Percentiles rank a stretch among this genome's conserved stretches.
These are phyloP conservation scores for Cryptococcus wingfieldii DNA, from an alignment of 1,284 basidiomycete genomes.

Conservation along the genomic window DNA sequence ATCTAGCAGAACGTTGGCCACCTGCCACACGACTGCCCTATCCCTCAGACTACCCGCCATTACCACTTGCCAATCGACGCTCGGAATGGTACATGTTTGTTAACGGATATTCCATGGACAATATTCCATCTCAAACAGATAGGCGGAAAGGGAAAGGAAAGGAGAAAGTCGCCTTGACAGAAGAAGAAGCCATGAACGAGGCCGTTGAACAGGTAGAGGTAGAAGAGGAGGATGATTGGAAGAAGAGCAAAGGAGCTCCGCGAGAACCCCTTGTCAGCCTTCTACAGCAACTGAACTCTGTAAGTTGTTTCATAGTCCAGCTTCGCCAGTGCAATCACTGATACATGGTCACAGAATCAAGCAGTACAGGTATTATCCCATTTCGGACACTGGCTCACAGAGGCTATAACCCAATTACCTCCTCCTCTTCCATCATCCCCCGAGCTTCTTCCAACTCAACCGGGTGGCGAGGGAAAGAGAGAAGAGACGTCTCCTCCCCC, in stretches of 20 bases:
- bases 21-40: conserved; percentile 9
- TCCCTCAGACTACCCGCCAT: conserved; percentile 15
- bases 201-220: conserved; percentile 10
- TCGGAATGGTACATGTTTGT: conserved; percentile 21
- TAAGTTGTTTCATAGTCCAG: background rate
- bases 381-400: conserved; percentile 21
- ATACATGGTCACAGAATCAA: conserved; percentile 12
- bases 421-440: conserved; percentile 9
- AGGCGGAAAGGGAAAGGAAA: background rate
- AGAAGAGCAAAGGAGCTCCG: conserved; percentile 8
- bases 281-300: conserved; percentile 25
- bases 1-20: conserved; percentile 13
- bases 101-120: conserved; percentile 11
- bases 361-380: conserved; percentile 23
- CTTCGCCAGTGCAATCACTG: background rate
- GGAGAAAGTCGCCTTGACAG: conserved; percentile 12
- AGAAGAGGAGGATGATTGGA: conserved; percentile 11
- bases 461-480: background rate
- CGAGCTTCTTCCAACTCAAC: conserved; percentile 15
- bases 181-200: conserved; percentile 18
- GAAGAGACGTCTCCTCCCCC: background rate
- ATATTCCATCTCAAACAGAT: background rate
- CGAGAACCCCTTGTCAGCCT: conserved; percentile 35
- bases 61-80: conserved; percentile 12
- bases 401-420: conserved; percentile 14